Conservation (phyloP, 352 stramenopile genomes). For the Globisporangium perplexum region DNA sequence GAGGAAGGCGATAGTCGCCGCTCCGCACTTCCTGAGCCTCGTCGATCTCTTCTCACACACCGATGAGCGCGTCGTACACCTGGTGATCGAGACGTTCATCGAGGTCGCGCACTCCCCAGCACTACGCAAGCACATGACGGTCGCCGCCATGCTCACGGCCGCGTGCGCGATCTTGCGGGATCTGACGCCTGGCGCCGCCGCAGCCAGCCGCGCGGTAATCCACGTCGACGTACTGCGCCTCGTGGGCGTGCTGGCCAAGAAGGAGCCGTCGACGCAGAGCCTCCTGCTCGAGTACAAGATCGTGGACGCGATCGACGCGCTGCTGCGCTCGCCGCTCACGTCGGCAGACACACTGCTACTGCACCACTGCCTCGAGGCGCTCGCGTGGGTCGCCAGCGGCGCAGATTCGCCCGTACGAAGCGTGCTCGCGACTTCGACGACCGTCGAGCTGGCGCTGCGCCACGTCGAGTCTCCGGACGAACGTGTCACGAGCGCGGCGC, state of each 20-base stretch:
- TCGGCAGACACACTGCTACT: constrained; percentile 31
- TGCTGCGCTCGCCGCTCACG: constrained; percentile 43
- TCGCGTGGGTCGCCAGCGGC: constrained; percentile 49
- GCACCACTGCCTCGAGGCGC: constrained; percentile 34
- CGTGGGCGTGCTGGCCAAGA: constrained; percentile 33
- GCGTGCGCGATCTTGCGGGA: constrained; percentile 35
- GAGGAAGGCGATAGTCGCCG: constrained; percentile 27
- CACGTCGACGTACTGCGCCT: constrained; percentile 40
- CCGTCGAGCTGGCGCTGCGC: constrained; percentile 39
- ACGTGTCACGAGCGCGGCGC: constrained; percentile 28
- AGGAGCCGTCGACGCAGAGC: constrained; percentile 38
- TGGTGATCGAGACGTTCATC: constrained; percentile 33
- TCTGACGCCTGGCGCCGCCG: constrained; percentile 1
- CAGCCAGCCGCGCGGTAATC: constrained; percentile 11
- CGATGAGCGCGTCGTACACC: constrained; percentile 27
- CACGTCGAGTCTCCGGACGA: constrained; percentile 32
- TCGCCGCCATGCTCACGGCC: constrained; percentile 36
- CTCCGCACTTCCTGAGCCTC: constrained; percentile 39
- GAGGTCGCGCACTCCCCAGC: constrained; percentile 18
- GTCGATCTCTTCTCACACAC: constrained; percentile 37
- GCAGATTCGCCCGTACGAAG: constrained; percentile 24
- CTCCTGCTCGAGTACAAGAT: constrained; percentile 49
- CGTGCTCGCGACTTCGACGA: constrained; percentile 36
- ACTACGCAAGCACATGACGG: constrained; percentile 25
- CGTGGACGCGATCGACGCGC: constrained; percentile 33